Base-by-base conservation (phyloP, 1,139 yeast genomes). In the Candida sp. region DNA sequence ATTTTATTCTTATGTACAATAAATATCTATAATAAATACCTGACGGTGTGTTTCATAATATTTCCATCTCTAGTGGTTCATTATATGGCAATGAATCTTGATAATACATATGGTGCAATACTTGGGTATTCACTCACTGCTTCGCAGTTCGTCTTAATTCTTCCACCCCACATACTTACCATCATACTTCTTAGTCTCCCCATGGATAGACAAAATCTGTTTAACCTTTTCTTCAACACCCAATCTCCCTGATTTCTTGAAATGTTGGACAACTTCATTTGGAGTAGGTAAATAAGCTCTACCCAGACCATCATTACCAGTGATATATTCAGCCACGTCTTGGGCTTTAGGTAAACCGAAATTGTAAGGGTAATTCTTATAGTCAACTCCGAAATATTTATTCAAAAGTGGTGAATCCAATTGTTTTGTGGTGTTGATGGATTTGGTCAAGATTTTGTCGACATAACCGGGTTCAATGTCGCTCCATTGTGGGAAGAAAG, bases 301-400 rank as follows among this genome's bases (percentile, higher is more conserved):
- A 52, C 79, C 75, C 12, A 83, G 71, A 29, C 79, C 82, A 55
- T 81, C 87, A 49, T 73, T 74, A 22, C 91, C 91, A 39, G 81
- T 79, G 42, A 86, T 78, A 61, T 73, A 86, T 44, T 68, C 67
- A 53, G 77, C 74, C 46, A 81, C 73, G 46, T 81, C 84, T 41
- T 58, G 52, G 63, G 84, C 87, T 11, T 79, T 70, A 42, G 98
- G 98, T 51, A 93, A 75, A 32, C 96, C 96, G 75, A 80, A 86
- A 56, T 79, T 75, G 65, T 77, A 81, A 30, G 96, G 96, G 61
- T 91, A 87, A 42, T 75, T 63, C 37, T 64, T 64, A 66, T 76
- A 88, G 53, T 84, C 78, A 43, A 75, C 65, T 40, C 78, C 75
- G 49, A 75, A 71, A 58, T 64, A 69, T 53, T 69, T 61, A 48